Evolutionary conservation across 2,329 filamentous ascomycete species (phyloP), one percentile per base, ranked within the genome.

Genomic region (Pseudocercospora eumusae): DNA sequence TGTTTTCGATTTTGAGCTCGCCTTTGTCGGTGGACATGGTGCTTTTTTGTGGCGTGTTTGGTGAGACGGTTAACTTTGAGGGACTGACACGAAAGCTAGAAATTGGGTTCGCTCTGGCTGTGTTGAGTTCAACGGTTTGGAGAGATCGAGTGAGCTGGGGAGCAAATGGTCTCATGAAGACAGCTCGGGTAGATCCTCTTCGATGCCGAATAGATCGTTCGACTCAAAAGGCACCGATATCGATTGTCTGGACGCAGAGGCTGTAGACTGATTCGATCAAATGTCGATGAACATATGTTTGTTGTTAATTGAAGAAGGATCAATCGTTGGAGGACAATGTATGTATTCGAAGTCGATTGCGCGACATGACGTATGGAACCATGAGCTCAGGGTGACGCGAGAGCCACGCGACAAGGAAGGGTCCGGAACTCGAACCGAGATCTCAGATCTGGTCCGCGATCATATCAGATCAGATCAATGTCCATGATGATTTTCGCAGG

Each of bases 1-100:
- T 84, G 71, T 80, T 84, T 68, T 83, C 81, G 64, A 87, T 82
- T 49, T 79, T 79, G 61, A 80, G 72, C 54, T 74, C 70, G 62
- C 68, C 72, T 40, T 54, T 25, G 44, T 65, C 50, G 61, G 71
- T 63, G 20, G 71, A 65, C 71, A 73, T 73, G 40, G 23, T 63
- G 57, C 20, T 10, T 33, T 49, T 20, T 18, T 28, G 57, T 31
- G 40, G 28, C 18, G 13, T 10, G 18, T 31, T 31, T 44, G 18
- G 40, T 27, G 33, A 21, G 18, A 44, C 52, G 25, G 31, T 31
- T 55, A 45, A 15, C 6, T 36, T 57, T 18, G 56, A 18, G n/a
- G 45, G 49, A 40, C 21, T 18, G 55, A 57, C 9, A 21, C 4
- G 21, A 15, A 23, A 28, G 25, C 44, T 57, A 21, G 40, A 57